Base-by-base conservation (phyloP, 1,139 yeast genomes). In the Geotrichum bryndzae region DNA sequence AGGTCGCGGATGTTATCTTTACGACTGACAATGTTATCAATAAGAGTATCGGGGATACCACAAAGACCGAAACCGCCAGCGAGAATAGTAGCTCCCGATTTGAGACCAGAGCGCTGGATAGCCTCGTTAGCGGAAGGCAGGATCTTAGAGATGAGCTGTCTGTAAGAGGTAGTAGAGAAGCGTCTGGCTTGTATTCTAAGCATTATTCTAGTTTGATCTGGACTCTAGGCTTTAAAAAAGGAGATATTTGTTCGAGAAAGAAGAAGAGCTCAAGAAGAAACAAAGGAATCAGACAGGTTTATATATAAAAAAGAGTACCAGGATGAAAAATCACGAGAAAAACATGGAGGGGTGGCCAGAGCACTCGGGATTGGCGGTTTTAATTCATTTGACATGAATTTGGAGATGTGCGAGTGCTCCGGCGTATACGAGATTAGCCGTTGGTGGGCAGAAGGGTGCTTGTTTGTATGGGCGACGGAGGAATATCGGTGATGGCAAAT, bases 1-100 rank as follows among this genome's bases (percentile, higher is more conserved):
- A 80, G 71, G 57, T 76, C 72, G 15, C 64, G 70, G 56, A 80
- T 71, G 2, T 73, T 72, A 1, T 73, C 69, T 35, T 72, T 72
- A 15, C 72, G 65, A 10, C 69, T 66, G 13, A 72, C 65, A 53
- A 81, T 69, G 29, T 76, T 82, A 58, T 74, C 72, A 59, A 80
- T 77, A 29, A 80, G 68, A 1, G 82, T 79, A 53, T 78, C 80
- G 5, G 83, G 82, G 22, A 80, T 75, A 5, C 84, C 84, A 63
- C 80, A 76, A 22, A 80, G 70, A 0, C 84, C 84, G 68, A 81
- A 81, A 1, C 84, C 84, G n/a, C 84, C 84, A 8, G 80, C 74
- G 33, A 80, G 66, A n/a, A 75, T 59, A 1, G 79, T 75, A 51
- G 57, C 61, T 29, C 64, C 64, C n/a, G 64, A 27, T 45, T 62